A percentile compares a stretch with the other conserved stretches of the same genome.
Evolutionary conservation across 495 filamentous ascomycete genomes (phyloP).

Genomic region (Xylaria longipes): DNA sequence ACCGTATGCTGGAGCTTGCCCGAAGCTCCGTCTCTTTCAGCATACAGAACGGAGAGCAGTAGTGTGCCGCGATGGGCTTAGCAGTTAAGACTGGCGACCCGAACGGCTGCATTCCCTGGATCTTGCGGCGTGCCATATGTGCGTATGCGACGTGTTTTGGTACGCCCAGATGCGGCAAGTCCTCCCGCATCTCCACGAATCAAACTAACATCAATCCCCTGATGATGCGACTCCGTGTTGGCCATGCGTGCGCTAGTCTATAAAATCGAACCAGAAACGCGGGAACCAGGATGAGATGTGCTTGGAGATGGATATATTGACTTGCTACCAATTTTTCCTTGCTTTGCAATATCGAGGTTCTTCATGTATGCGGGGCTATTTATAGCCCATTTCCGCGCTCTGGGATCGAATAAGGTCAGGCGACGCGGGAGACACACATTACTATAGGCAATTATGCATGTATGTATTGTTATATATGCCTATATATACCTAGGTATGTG

Average conservation of each 20-base stretch:
- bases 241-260: conserved; percentile 14
- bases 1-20: conserved; percentile 23
- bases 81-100: neutral
- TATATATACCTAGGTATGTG: conserved; percentile 15
- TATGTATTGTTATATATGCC: conserved; percentile 5
- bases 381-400: conserved; percentile 11
- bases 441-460: conserved; percentile 23
- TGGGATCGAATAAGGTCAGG: conserved; percentile 19
- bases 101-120: conserved; percentile 6
- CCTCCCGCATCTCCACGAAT: conserved; percentile 18
- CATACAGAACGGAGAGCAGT: conserved; percentile 13
- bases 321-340: conserved; percentile 4
- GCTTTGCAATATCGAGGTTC: conserved; percentile 12
- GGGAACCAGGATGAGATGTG: conserved; percentile 3
- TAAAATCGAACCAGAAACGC: conserved; percentile 17
- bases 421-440: conserved; percentile 12
- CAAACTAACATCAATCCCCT: neutral
- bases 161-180: conserved; percentile 17
- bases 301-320: conserved; percentile 10
- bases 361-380: conserved; percentile 11
- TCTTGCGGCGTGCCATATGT: conserved; percentile 12
- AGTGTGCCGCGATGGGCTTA: neutral
- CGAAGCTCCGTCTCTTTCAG: conserved; percentile 16
- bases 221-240: conserved; percentile 18
- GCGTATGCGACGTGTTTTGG: neutral